Evolutionary conservation across 331 rosid genomes (phyloP).

Genomic region (Quercus tomentella): DNA sequence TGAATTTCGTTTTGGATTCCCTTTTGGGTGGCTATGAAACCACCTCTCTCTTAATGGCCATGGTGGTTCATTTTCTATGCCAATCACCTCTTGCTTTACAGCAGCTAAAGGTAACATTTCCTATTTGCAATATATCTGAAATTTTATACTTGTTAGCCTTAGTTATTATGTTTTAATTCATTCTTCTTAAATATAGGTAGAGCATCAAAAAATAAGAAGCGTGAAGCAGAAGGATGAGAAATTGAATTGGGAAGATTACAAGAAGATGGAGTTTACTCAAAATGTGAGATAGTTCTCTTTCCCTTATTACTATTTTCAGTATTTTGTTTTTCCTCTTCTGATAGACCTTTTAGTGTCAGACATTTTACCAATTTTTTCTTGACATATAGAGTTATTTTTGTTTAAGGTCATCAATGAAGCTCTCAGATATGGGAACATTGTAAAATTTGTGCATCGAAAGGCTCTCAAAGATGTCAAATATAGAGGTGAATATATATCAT

Average conservation of each 20-base stretch:
- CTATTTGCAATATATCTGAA: neutral
- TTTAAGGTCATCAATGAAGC: conserved; percentile 31
- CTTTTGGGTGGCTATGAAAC: conserved; percentile 41
- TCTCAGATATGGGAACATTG: conserved; percentile 30
- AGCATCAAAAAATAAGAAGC: conserved; percentile 26
- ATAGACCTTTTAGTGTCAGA: neutral
- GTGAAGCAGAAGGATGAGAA: conserved; percentile 27
- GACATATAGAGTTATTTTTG: neutral
- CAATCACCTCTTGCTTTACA: conserved; percentile 31
- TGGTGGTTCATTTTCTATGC: conserved; percentile 31
- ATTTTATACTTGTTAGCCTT: neutral
- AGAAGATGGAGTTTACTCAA: conserved; percentile 33
- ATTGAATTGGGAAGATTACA: conserved; percentile 33
- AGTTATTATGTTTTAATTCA: neutral
- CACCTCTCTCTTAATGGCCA: conserved; percentile 28
- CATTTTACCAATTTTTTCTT: neutral
- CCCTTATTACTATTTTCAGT: neutral
- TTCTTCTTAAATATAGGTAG: conserved; percentile 10
- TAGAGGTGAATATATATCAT: conserved; percentile 17
- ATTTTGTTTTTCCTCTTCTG: neutral
- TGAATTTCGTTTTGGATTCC: conserved; percentile 34
- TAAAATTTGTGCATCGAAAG: conserved; percentile 44
- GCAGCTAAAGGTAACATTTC: conserved; percentile 20
- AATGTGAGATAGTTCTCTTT: conserved; percentile 9
- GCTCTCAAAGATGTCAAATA: conserved; percentile 35